These are phyloP conservation scores for Choiromyces venosus DNA, from an alignment of 495 filamentous ascomycete genomes.

Conservation along the genomic window DNA sequence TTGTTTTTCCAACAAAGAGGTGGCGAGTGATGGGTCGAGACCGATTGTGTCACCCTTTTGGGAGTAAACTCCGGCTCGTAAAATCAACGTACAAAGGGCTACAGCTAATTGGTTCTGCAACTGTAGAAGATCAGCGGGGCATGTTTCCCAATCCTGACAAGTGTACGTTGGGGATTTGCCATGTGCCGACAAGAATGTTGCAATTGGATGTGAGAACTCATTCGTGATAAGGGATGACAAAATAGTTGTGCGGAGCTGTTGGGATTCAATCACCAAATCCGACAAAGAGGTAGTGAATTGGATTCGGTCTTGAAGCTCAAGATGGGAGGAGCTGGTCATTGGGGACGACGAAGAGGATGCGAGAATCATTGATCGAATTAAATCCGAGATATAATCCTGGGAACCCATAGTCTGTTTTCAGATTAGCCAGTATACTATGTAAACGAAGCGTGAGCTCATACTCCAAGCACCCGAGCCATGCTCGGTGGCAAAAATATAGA, in stretches of 20 bases:
- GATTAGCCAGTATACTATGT: not conserved
- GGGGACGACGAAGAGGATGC: constrained; percentile 12
- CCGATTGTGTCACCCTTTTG: constrained; percentile 15
- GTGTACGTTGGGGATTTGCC: constrained; percentile 20
- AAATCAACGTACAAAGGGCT: constrained; percentile 26
- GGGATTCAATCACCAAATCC: constrained; percentile 20
- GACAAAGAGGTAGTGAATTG: constrained; percentile 23
- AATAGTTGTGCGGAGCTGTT: constrained; percentile 23
- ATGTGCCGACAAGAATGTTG: constrained; percentile 18
- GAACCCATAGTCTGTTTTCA: constrained; percentile 12
- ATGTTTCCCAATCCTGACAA: constrained; percentile 34
- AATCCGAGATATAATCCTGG: constrained; percentile 20
- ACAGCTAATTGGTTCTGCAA: constrained; percentile 24
- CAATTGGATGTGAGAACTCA: constrained; percentile 23
- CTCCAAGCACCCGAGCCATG: constrained; percentile 21
- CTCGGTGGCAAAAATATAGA: constrained; percentile 21
- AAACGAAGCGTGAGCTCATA: constrained; percentile 5
- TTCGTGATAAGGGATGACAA: constrained; percentile 25
- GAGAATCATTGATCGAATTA: constrained; percentile 20
- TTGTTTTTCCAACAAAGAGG: constrained; percentile 30
- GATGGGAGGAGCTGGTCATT: constrained; percentile 14
- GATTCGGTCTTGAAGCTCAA: constrained; percentile 18
- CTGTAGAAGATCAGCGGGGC: constrained; percentile 19
- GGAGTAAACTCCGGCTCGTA: constrained; percentile 28
- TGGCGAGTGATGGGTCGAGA: constrained; percentile 28